These are phyloP conservation scores for Vicia sativa DNA, from an alignment of 306 rosid genomes.

Conservation along the genomic window DNA sequence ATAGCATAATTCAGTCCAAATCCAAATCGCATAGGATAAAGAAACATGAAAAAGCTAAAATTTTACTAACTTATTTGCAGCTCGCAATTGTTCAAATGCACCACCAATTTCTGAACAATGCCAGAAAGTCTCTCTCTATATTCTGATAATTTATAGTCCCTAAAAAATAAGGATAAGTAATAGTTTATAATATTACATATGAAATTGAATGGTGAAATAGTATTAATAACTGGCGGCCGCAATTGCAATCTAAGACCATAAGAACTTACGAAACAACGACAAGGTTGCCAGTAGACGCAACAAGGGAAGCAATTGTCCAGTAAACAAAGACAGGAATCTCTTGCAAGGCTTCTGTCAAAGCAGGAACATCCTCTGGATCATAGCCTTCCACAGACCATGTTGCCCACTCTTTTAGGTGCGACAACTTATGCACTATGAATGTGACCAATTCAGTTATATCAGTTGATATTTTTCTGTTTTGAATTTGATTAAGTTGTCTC, in stretches of 20 bases:
- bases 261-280: constrained; percentile 39
- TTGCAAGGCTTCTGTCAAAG: constrained; percentile 34
- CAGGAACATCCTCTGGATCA: constrained; percentile 38
- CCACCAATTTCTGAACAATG: neutral
- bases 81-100: neutral
- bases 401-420: constrained; percentile 46
- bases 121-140: constrained; percentile 1
- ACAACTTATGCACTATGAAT: constrained; percentile 32
- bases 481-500: constrained; percentile 40
- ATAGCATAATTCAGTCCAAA: neutral
- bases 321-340: constrained; percentile 41
- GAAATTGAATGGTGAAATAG: neutral
- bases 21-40: neutral
- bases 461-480: constrained; percentile 10
- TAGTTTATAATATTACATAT: neutral
- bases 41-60: constrained; percentile 1
- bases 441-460: neutral
- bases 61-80: constrained; percentile 26
- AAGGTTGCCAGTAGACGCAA: constrained; percentile 40
- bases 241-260: neutral
- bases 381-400: constrained; percentile 31
- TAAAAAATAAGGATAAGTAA: neutral
- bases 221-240: neutral
- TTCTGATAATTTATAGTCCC: constrained; percentile 19
- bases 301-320: constrained; percentile 42